Evolutionary conservation across 805 yeast genomes (phyloP).

Genomic region (Cyberlindnera lachancei): DNA sequence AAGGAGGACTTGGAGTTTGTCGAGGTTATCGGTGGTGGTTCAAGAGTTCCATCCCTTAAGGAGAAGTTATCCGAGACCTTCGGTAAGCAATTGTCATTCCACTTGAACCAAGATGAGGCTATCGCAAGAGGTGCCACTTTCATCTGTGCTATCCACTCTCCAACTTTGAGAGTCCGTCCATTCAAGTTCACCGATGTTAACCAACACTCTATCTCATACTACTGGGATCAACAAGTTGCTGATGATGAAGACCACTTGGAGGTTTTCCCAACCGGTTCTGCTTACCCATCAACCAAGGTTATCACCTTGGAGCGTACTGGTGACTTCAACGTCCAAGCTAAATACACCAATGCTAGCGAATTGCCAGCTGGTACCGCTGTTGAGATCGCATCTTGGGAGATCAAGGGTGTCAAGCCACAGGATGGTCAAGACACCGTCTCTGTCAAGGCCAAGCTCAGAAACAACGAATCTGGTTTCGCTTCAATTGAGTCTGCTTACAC

Average conservation of each 20-base stretch:
- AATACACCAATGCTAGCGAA: slow-evolving; percentile 66
- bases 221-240: slow-evolving; percentile 90
- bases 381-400: slow-evolving; percentile 75
- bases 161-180: slow-evolving; percentile 97
- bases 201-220: slow-evolving; percentile 86
- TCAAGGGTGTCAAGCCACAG: slow-evolving; percentile 76
- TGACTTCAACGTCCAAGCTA: slow-evolving; percentile 82
- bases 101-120: slow-evolving; percentile 98
- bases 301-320: slow-evolving; percentile 88
- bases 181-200: slow-evolving; percentile 96
- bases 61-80: slow-evolving; percentile 71
- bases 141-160: slow-evolving; percentile 98
- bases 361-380: slow-evolving; percentile 62
- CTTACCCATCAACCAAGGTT: slow-evolving; percentile 91
- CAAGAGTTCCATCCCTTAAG: slow-evolving; percentile 94
- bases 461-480: slow-evolving; percentile 94
- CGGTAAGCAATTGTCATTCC: slow-evolving; percentile 81
- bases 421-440: slow-evolving; percentile 75
- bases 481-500: slow-evolving; percentile 92
- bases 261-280: slow-evolving; percentile 92
- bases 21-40: slow-evolving; percentile 96
- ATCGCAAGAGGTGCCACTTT: slow-evolving; percentile 99
- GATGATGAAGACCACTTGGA: slow-evolving; percentile 85
- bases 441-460: slow-evolving; percentile 89
- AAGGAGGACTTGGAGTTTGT: slow-evolving; percentile 77